These are phyloP conservation scores for Ophiosphaerella korrae DNA, from an alignment of 2,329 filamentous ascomycete genomes.

Conservation along the genomic window DNA sequence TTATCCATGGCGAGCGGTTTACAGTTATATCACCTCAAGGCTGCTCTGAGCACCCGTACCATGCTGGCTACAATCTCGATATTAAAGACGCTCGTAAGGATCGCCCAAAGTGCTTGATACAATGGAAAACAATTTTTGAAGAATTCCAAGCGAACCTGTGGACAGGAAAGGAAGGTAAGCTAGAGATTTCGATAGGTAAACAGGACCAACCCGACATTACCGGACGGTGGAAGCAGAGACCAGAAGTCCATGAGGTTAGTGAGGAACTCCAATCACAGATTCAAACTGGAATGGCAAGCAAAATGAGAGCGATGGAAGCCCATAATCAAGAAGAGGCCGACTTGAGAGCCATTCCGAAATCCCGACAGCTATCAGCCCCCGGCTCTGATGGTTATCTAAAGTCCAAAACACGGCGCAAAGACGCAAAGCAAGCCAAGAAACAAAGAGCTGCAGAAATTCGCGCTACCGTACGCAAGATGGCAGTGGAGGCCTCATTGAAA, in stretches of 20 bases:
- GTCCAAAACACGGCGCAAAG: background rate
- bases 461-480: background rate
- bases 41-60: slow-evolving; percentile 11
- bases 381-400: background rate
- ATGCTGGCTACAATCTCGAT: slow-evolving; percentile 8
- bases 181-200: background rate
- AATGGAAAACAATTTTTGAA: slow-evolving; percentile 1
- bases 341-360: background rate
- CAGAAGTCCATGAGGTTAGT: too few species aligned
- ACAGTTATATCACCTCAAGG: slow-evolving; percentile 6
- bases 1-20: slow-evolving; percentile 11
- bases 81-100: slow-evolving; percentile 12
- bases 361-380: background rate
- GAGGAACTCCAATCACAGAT: too few species aligned
- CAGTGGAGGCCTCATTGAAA: background rate
- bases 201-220: background rate
- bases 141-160: background rate
- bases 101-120: background rate
- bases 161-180: background rate
- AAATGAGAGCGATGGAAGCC: too few species aligned
- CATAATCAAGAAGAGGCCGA: too few species aligned
- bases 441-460: background rate
- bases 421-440: slow-evolving; percentile 1
- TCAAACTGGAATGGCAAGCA: too few species aligned
- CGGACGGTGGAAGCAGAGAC: background rate